These are phyloP conservation scores for Fonsecaea multimorphosa DNA, from an alignment of 2,329 filamentous ascomycete species.

Conservation along the genomic window DNA sequence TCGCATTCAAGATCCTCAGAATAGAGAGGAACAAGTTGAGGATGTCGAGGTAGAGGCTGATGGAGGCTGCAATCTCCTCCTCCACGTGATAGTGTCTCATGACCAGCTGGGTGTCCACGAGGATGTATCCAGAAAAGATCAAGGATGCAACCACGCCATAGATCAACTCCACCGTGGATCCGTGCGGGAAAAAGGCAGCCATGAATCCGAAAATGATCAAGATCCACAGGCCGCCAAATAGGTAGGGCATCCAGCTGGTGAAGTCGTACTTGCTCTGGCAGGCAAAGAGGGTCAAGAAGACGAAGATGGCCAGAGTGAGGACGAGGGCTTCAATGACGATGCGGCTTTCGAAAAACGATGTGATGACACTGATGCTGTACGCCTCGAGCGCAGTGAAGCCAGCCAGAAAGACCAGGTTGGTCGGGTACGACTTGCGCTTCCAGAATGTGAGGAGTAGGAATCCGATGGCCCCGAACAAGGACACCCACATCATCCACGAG, in stretches of 20 bases:
- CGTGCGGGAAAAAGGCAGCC: conserved; percentile 84
- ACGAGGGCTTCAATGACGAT: conserved; percentile 90
- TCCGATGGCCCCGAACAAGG: conserved; percentile 80
- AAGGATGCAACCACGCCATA: conserved; percentile 83
- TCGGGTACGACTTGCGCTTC: conserved; percentile 95
- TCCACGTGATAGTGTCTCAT: conserved; percentile 97
- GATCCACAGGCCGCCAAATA: conserved; percentile 89
- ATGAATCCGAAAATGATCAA: conserved; percentile 93
- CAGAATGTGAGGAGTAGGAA: conserved; percentile 90
- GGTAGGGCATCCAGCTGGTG: conserved; percentile 93
- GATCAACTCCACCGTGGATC: conserved; percentile 78
- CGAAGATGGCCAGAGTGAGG: conserved; percentile 74
- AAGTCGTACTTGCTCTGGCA: conserved; percentile 99
- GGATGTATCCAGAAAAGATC: conserved; percentile 91
- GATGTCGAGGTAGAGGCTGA: conserved; percentile 93
- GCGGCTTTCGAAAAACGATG: conserved; percentile 82
- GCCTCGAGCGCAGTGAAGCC: conserved; percentile 92
- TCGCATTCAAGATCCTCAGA: conserved; percentile 88
- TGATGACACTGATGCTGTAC: conserved; percentile 90
- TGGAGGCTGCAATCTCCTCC: conserved; percentile 94
- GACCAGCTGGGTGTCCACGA: conserved; percentile 94
- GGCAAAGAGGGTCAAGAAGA: conserved; percentile 76
- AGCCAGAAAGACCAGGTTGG: conserved; percentile 88
- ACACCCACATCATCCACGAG: conserved; percentile 82
- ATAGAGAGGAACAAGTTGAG: conserved; percentile 98